These are phyloP conservation scores for Sparassis latifolia DNA, from an alignment of 1,284 basidiomycete species.

Conservation along the genomic window DNA sequence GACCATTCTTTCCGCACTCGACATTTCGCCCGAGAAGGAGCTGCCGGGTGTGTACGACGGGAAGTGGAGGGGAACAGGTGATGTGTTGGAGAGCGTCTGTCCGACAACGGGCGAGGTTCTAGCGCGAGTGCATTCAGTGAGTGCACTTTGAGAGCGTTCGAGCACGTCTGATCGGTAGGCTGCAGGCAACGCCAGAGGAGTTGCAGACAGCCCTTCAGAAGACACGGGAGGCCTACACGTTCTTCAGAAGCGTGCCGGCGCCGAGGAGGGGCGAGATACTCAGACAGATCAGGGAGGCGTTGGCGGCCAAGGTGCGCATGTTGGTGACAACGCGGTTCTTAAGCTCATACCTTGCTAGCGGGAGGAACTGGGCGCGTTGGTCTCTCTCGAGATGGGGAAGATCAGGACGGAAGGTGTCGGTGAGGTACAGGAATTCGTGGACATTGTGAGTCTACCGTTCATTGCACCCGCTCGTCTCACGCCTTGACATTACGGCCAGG, in stretches of 20 bases:
- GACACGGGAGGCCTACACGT: constrained; percentile 63
- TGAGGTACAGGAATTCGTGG: constrained; percentile 93
- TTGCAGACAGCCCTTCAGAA: constrained; percentile 56
- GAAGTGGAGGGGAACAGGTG: constrained; percentile 70
- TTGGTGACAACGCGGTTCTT: not conserved
- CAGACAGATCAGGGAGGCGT: constrained; percentile 79
- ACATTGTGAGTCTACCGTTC: constrained; percentile 55
- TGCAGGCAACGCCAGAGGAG: constrained; percentile 61
- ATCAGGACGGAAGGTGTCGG: constrained; percentile 89
- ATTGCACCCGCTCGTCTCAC: not conserved
- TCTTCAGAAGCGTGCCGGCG: constrained; percentile 76
- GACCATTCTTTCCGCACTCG: constrained; percentile 53
- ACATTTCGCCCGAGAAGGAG: constrained; percentile 43
- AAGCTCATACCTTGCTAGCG: constrained; percentile 37
- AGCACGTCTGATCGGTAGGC: not conserved
- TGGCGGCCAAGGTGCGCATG: constrained; percentile 64
- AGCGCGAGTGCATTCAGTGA: constrained; percentile 58
- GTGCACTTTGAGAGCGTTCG: constrained; percentile 14
- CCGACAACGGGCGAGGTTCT: constrained; percentile 74
- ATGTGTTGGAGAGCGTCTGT: constrained; percentile 60
- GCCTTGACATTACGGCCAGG: constrained; percentile 26
- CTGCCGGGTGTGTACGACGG: constrained; percentile 74
- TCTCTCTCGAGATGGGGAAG: constrained; percentile 94
- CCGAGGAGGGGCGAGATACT: constrained; percentile 85
- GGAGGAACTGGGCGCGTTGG: constrained; percentile 75